phyloP scores from a whole-genome alignment of 345 rosid genomes.

The Eucalyptus albens region DNA sequence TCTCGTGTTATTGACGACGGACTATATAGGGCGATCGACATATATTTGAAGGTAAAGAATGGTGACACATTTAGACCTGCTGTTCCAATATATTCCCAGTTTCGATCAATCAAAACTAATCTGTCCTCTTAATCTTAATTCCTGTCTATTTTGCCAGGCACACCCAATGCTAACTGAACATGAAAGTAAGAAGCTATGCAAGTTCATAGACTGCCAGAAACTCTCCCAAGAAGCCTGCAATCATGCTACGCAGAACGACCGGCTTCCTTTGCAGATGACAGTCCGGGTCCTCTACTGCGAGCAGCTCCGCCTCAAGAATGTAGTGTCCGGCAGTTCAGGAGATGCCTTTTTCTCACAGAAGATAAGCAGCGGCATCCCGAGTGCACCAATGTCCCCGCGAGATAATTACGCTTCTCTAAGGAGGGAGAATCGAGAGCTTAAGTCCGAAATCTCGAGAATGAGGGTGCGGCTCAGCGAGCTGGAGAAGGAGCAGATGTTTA shows the following conservation, averaged over 20 bases:
- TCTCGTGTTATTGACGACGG: constrained; percentile 78
- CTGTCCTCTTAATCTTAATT: neutral
- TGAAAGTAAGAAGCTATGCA: constrained; percentile 58
- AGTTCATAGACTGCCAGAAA: constrained; percentile 51
- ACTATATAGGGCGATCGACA: constrained; percentile 70
- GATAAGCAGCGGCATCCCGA: constrained; percentile 61
- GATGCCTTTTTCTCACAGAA: constrained; percentile 58
- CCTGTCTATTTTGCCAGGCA: constrained; percentile 17
- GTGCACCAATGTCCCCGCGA: constrained; percentile 65
- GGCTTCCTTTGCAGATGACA: constrained; percentile 51
- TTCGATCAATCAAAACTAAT: neutral
- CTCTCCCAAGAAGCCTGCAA: constrained; percentile 47
- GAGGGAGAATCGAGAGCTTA: constrained; percentile 64
- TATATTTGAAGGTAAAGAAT: constrained; percentile 59
- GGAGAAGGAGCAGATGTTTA: constrained; percentile 55
- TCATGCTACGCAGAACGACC: constrained; percentile 55
- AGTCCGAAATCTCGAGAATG: constrained; percentile 71
- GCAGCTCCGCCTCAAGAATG: constrained; percentile 60
- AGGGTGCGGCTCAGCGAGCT: constrained; percentile 55
- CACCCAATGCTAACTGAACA: constrained; percentile 55
- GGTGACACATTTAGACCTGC: neutral
- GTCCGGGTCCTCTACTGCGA: constrained; percentile 54
- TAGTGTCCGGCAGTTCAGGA: constrained; percentile 46
- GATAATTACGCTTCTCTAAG: constrained; percentile 61
- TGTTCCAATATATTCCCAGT: neutral